Percentiles rank a stretch among this genome's conserved stretches.
These are phyloP conservation scores for Aureobasidium sp. DNA, from an alignment of 2,329 filamentous ascomycete species.

Conservation along the genomic window DNA sequence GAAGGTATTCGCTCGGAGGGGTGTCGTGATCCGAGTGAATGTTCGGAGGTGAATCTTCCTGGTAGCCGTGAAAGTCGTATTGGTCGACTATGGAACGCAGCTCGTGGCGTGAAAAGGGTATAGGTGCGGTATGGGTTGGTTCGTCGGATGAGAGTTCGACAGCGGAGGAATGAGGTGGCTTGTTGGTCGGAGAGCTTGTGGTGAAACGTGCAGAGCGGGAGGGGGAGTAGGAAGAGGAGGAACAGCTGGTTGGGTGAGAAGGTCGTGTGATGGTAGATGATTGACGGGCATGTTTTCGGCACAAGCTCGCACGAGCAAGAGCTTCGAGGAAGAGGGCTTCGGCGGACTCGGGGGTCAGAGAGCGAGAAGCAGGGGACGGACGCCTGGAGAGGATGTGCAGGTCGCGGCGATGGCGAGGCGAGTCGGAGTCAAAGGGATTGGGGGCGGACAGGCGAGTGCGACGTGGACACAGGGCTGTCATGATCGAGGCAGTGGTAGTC, in stretches of 20 bases:
- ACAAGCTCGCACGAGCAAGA: constrained; percentile 14
- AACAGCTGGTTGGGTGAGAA: neutral
- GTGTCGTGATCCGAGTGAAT: neutral
- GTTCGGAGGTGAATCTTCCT: neutral
- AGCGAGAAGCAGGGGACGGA: neutral
- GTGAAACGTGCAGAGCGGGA: neutral
- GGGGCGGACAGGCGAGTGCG: neutral
- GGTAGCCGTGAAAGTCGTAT: constrained; percentile 6
- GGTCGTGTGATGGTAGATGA: constrained; percentile 16
- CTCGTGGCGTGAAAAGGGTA: constrained; percentile 34
- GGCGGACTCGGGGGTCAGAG: constrained; percentile 8
- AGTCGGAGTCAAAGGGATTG: constrained; percentile 1
- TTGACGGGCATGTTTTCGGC: constrained; percentile 13
- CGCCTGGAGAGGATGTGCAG: constrained; percentile 3
- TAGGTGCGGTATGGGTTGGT: neutral
- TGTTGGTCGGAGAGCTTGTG: neutral
- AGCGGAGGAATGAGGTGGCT: neutral
- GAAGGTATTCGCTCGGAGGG: neutral
- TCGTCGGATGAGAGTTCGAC: neutral
- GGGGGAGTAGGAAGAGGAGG: neutral
- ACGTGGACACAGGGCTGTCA: constrained; percentile 15
- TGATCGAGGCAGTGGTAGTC: constrained; percentile 40
- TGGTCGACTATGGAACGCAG: constrained; percentile 42
- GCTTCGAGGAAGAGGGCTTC: constrained; percentile 15
- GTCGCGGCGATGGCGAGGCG: neutral